A percentile compares a stretch with the other conserved stretches of the same genome.
Conservation (phyloP, 768 basidiomycete species). For the Lentinus brumalis region DNA sequence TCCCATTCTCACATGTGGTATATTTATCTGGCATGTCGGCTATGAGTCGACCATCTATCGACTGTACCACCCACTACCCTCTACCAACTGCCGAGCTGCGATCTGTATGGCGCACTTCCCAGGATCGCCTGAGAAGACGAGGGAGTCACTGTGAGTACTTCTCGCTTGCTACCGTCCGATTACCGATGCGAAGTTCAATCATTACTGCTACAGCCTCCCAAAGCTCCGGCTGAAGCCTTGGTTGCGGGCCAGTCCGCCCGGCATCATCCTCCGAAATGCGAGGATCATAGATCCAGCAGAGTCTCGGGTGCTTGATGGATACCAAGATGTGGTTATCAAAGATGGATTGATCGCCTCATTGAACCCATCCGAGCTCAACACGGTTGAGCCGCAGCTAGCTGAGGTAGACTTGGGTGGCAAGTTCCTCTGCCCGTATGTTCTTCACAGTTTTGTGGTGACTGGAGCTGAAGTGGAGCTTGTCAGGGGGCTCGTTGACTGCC, state of each 20-base stretch:
- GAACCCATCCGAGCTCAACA: background rate
- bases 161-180: too few relatives aligned
- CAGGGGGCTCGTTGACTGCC: conserved; percentile 46
- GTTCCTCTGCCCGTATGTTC: conserved; percentile 42
- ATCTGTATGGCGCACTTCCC: conserved; percentile 9
- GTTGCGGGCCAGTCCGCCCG: conserved; percentile 26
- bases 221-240: conserved; percentile 41
- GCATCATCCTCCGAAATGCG: conserved; percentile 35
- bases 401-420: conserved; percentile 37
- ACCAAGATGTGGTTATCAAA: conserved; percentile 31
- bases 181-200: too few relatives aligned
- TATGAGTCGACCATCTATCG: too few relatives aligned
- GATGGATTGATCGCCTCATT: conserved; percentile 34
- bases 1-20: too few relatives aligned
- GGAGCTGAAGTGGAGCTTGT: background rate
- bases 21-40: too few relatives aligned
- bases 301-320: conserved; percentile 27
- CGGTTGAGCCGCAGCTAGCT: conserved; percentile 2
- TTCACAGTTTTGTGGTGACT: background rate
- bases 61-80: too few relatives aligned
- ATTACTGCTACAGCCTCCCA: conserved; percentile 22
- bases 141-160: conserved; percentile 18
- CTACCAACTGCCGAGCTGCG: too few relatives aligned
- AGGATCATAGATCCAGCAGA: conserved; percentile 36
- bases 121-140: conserved; percentile 23